These are phyloP conservation scores for Apophysomyces ossiformis DNA, from an alignment of 371 early-diverging fungal genomes.

Conservation along the genomic window DNA sequence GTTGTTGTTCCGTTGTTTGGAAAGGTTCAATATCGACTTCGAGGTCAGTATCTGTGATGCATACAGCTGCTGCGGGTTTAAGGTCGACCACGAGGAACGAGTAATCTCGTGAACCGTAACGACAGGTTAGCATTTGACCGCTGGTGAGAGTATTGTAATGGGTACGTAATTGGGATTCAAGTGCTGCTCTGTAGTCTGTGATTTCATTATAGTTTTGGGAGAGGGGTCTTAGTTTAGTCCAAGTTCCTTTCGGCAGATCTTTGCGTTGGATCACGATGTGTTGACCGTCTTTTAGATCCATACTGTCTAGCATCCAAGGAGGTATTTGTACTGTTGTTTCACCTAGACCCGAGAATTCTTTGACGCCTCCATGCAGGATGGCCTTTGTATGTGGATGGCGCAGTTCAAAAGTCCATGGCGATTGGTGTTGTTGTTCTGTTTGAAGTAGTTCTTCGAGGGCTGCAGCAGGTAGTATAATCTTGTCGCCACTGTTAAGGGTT, in stretches of 20 bases:
- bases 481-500: constrained; percentile 62
- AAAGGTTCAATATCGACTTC: constrained; percentile 79
- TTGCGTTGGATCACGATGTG: constrained; percentile 54
- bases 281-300: constrained; percentile 46
- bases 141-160: constrained; percentile 76
- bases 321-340: constrained; percentile 59
- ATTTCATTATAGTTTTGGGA: constrained; percentile 61
- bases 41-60: constrained; percentile 83
- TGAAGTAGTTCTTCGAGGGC: constrained; percentile 62
- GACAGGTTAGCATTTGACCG: constrained; percentile 68
- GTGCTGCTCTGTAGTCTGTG: constrained; percentile 67
- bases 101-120: constrained; percentile 57
- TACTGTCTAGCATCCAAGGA: constrained; percentile 56
- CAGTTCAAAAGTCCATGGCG: constrained; percentile 74
- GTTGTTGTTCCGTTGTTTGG: constrained; percentile 16
- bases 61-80: constrained; percentile 69
- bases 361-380: constrained; percentile 72
- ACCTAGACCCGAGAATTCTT: constrained; percentile 73
- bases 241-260: constrained; percentile 71
- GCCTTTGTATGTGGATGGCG: constrained; percentile 51
- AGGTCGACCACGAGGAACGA: constrained; percentile 72
- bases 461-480: constrained; percentile 61
- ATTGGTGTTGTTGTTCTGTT: constrained; percentile 46
- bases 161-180: constrained; percentile 77
- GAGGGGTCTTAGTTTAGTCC: constrained; percentile 71